phyloP scores from a whole-genome alignment of 2,329 filamentous ascomycete species.

The Xylaria sp. region DNA sequence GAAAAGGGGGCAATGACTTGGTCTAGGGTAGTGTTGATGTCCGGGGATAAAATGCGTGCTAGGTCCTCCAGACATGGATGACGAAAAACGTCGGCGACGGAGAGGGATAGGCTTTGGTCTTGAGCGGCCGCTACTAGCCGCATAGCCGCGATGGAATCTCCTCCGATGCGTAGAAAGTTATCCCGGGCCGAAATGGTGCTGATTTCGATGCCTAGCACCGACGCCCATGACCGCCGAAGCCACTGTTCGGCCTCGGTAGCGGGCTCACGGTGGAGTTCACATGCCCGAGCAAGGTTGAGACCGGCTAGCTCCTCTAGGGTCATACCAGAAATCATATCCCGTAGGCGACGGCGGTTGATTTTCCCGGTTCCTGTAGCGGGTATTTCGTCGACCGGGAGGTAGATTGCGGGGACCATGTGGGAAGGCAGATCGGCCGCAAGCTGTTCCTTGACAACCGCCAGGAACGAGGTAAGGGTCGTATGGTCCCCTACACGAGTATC shows the following conservation, averaged over 20 bases:
- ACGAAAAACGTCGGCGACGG: constrained; percentile 30
- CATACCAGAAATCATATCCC: neutral
- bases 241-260: neutral
- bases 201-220: constrained; percentile 3
- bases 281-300: neutral
- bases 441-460: constrained; percentile 1
- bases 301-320: neutral
- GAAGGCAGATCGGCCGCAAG: constrained; percentile 17
- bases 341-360: constrained; percentile 26
- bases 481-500: constrained; percentile 5
- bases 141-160: constrained; percentile 60
- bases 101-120: constrained; percentile 10
- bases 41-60: constrained; percentile 1
- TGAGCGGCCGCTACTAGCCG: constrained; percentile 42
- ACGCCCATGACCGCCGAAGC: constrained; percentile 22
- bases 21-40: neutral
- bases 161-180: constrained; percentile 59
- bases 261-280: constrained; percentile 4
- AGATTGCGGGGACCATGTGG: constrained; percentile 40
- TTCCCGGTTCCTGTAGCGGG: constrained; percentile 35
- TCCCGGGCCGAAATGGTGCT: constrained; percentile 51
- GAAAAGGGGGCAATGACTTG: constrained; percentile 11
- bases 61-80: constrained; percentile 19
- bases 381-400: constrained; percentile 31
- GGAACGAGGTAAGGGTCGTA: neutral